Evolutionary conservation across 208 protist genomes (phyloP), one percentile per base, ranked within the genome.

Genomic region (Angomonas ambiguus): DNA sequence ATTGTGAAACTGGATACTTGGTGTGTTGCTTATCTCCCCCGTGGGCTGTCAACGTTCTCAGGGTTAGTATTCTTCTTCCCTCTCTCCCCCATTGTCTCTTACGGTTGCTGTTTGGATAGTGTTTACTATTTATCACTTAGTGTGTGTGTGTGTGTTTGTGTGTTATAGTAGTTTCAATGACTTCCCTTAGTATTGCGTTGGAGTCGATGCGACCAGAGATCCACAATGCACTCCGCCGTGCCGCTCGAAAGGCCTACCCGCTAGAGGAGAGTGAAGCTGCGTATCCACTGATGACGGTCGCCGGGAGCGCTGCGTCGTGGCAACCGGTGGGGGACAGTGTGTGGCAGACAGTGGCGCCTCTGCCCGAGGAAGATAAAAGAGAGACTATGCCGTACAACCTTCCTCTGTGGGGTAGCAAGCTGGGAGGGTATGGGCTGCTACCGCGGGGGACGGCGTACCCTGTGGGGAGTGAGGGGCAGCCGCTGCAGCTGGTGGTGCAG

Each of bases 361-460:
- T 25, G 41, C 16, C 25, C 22, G 45, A 2, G 57, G 51, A 20
- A 58, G 24, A 1, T 24, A 65, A 10, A n/a, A 5, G 2, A 3
- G 27, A 2, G 24, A 6, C n/a, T 5, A 42, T 69, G 42, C 41
- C 34, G 18, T 27, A 48, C 13, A 74, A 60, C 48, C 13, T 69
- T 20, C 69, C 69, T 16, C 69, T 74, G 56, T 74, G 62, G 62
- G 31, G 28, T 31, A 74, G 69, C 63, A 74, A 74, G 58, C 30
- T 61, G 27, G 69, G 69, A 33, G 69, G 69, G 32, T 74, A 69
- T 42, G 69, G 69, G 25, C 69, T 68, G 49, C 42, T 74, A 25
- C 69, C 69, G 53, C 57, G 60, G 27, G 58, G 28, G 1, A 10
- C 33, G 30, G 22, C 60, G 3, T 74, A 74, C 63, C 69, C 69